These are phyloP conservation scores for Solanum aculeatissimum DNA, from an alignment of 305 asterid genomes.

Conservation along the genomic window DNA sequence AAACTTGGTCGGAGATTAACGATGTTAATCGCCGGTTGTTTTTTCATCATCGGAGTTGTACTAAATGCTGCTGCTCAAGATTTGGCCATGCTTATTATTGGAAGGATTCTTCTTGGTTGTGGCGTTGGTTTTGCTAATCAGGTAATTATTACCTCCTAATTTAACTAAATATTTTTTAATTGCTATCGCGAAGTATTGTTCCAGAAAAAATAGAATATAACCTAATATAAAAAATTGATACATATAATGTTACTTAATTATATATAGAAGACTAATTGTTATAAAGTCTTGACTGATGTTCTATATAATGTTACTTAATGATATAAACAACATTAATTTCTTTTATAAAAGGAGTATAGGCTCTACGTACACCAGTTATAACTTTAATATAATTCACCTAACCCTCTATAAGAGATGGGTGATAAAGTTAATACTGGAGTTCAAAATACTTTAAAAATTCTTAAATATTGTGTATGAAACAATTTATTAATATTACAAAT, in stretches of 20 bases:
- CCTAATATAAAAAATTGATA: too few species aligned
- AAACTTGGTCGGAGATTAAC: slow-evolving; percentile 53
- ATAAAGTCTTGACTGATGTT: too few species aligned
- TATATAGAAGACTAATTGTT: too few species aligned
- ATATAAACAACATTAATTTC: background rate
- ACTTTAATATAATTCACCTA: background rate
- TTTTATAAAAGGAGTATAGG: background rate
- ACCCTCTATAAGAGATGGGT: background rate
- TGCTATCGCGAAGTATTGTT: background rate
- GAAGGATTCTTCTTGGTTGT: slow-evolving; percentile 73
- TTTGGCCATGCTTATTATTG: slow-evolving; percentile 87
- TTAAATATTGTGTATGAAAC: background rate
- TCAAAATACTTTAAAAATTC: background rate
- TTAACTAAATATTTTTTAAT: background rate
- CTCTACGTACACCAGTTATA: background rate
- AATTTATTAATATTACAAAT: background rate
- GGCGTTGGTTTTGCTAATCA: slow-evolving; percentile 95
- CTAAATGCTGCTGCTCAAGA: slow-evolving; percentile 74
- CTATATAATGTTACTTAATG: too few species aligned
- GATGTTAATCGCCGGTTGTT: slow-evolving; percentile 75
- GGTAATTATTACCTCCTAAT: slow-evolving; percentile 16
- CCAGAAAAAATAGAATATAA: too few species aligned
- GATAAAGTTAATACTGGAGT: background rate
- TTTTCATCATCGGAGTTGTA: slow-evolving; percentile 56
- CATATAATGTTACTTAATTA: too few species aligned